Conservation (phyloP, 2,329 filamentous ascomycete species). For the Polytolypa hystricis region DNA sequence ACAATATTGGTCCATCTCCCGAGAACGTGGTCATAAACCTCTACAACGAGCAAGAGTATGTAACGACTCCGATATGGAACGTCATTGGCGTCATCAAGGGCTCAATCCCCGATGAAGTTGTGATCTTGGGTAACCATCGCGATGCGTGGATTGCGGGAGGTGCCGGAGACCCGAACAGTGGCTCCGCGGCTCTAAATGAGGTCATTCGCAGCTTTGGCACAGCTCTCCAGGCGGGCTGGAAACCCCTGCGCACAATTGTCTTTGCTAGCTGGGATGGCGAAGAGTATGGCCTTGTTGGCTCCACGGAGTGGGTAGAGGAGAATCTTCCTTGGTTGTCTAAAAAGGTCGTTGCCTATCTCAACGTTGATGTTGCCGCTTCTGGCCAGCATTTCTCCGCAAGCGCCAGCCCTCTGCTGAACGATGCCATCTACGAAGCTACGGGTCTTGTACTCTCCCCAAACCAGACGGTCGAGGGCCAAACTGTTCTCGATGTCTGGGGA, state of each 20-base stretch:
- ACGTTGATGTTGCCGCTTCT: constrained; percentile 64
- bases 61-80: constrained; percentile 75
- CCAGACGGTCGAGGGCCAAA: constrained; percentile 58
- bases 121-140: constrained; percentile 84
- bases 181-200: constrained; percentile 68
- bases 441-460: constrained; percentile 58
- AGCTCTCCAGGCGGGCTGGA: constrained; percentile 65
- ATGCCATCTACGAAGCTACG: constrained; percentile 58
- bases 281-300: constrained; percentile 77
- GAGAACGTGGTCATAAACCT: constrained; percentile 60
- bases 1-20: constrained; percentile 75
- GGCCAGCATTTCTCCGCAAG: constrained; percentile 54
- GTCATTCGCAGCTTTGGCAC: constrained; percentile 63
- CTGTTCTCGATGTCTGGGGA: constrained; percentile 57
- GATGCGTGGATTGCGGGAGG: constrained; percentile 87
- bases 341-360: constrained; percentile 70
- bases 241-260: constrained; percentile 77
- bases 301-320: constrained; percentile 89
- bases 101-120: constrained; percentile 68
- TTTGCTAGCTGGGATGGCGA: constrained; percentile 79
- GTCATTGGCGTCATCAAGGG: constrained; percentile 89
- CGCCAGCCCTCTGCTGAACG: constrained; percentile 66
- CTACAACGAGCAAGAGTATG: constrained; percentile 70
- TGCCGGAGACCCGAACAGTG: constrained; percentile 71
- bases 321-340: constrained; percentile 68